Evolutionary conservation across 2,329 filamentous ascomycete genomes (phyloP), one percentile per base, ranked within the genome.

Genomic region (Alternaria sp.): DNA sequence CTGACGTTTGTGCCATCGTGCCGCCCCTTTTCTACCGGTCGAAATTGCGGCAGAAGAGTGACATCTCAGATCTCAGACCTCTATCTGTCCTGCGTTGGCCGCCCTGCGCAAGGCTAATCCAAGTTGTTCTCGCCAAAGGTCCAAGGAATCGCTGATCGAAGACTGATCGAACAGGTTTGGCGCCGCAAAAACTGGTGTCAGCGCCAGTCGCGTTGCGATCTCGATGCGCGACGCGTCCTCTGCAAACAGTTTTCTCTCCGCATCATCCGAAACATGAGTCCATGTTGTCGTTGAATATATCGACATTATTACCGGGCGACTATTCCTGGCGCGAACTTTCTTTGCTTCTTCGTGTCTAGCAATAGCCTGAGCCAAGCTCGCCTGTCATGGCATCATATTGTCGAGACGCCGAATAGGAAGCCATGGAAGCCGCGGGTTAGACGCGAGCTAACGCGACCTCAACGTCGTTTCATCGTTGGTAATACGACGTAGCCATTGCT

Each of bases 381-480:
- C 57, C 53, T 66, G 55, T 67, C 63, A 60, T 69, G 56, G 60
- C 70, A 58, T 68, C 61, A 67, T 65, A 55, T 46, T 28, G 49
- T 45, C 43, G n/a, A 30, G 12, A 51, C 55, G 51, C 62, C 72
- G 62, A 75, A 72, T 74, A 60, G 70, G 69, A 75, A 60, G 64
- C 55, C 23, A 41, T 62, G 70, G 68, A 47, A 53, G 53, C 21
- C 55, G 61, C 63, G 61, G 65, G 61, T 64, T 63, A 68, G 59
- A 33, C 61, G 64, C 66, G 63, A 51, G 59, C 60, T 58, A 62
- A 57, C 33, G 51, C 51, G 56, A 43, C 54, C 21, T 43, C 61
- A 25, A 55, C 61, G 59, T 67, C 55, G 58, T 58, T 55, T 55
- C 54, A 50, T 57, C 41, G n/a, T 45, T 18, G 47, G 58, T 58